These are phyloP conservation scores for Alternaria burnsii DNA, from an alignment of 2,329 filamentous ascomycete species.

Conservation along the genomic window DNA sequence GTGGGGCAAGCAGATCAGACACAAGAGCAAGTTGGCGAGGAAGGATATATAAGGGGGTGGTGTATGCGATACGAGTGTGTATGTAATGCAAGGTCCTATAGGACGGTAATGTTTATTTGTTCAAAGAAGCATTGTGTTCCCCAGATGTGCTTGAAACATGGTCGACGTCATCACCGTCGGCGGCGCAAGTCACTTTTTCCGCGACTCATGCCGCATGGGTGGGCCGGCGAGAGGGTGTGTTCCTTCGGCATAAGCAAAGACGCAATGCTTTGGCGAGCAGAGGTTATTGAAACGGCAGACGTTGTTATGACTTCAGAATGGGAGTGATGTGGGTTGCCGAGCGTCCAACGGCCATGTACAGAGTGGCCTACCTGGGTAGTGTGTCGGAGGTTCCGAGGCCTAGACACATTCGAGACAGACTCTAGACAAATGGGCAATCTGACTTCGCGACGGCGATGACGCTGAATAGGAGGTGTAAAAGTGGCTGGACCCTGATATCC, in stretches of 20 bases:
- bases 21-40: conserved; percentile 52
- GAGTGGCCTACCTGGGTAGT: not conserved
- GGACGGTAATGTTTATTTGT: conserved; percentile 1
- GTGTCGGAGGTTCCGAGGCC: not conserved
- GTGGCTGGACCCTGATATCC: conserved; percentile 6
- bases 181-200: not conserved
- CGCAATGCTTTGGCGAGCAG: not conserved
- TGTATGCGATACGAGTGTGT: not conserved
- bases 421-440: not conserved
- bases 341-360: not conserved
- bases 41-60: conserved; percentile 48
- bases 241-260: not conserved
- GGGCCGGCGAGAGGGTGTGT: not conserved
- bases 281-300: not conserved
- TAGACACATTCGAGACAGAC: not conserved
- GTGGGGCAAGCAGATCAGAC: conserved; percentile 52
- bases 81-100: not conserved
- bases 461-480: not conserved
- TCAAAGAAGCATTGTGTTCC: not conserved
- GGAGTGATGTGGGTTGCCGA: not conserved
- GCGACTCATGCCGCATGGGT: not conserved
- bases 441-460: not conserved
- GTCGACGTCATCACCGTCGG: conserved; percentile 10
- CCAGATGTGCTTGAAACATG: not conserved
- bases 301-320: not conserved